Conservation (phyloP, 2,329 filamentous ascomycete species). For the Colletotrichum sp. region DNA sequence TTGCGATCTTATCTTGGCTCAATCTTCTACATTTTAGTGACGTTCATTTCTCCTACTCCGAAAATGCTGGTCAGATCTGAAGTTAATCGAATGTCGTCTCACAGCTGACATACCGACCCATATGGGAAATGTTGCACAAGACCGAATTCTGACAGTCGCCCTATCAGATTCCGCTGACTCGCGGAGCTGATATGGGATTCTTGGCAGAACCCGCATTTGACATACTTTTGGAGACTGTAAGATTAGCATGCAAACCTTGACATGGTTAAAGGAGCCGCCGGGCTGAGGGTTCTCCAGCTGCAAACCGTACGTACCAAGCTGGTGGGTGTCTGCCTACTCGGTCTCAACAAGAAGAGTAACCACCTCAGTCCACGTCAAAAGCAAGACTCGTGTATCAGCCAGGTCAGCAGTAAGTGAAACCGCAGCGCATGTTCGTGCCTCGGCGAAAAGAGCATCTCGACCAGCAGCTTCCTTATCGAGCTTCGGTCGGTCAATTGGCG, state of each 20-base stretch:
- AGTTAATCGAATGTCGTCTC: not conserved
- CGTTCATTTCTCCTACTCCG: rapidly evolving
- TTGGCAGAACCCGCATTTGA: not conserved
- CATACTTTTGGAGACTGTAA: not conserved
- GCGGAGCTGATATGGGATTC: not conserved
- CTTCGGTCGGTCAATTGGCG: not conserved
- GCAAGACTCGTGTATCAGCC: not conserved
- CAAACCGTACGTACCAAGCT: not conserved
- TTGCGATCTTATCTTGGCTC: not conserved
- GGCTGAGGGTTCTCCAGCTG: not conserved
- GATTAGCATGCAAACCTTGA: not conserved
- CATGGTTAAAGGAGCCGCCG: not conserved
- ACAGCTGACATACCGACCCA: not conserved
- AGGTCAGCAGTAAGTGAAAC: not conserved
- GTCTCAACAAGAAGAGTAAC: not conserved
- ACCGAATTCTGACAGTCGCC: not conserved
- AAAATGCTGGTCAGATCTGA: not conserved
- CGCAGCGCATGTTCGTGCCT: not conserved
- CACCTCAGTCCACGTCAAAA: not conserved
- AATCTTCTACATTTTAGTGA: rapidly evolving
- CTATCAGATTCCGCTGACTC: not conserved
- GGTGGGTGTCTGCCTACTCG: not conserved
- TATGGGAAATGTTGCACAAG: not conserved
- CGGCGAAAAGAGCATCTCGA: not conserved
- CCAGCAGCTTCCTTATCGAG: conserved; percentile 2